Conservation (phyloP, 306 rosid species). For the Parietaria judaica region DNA sequence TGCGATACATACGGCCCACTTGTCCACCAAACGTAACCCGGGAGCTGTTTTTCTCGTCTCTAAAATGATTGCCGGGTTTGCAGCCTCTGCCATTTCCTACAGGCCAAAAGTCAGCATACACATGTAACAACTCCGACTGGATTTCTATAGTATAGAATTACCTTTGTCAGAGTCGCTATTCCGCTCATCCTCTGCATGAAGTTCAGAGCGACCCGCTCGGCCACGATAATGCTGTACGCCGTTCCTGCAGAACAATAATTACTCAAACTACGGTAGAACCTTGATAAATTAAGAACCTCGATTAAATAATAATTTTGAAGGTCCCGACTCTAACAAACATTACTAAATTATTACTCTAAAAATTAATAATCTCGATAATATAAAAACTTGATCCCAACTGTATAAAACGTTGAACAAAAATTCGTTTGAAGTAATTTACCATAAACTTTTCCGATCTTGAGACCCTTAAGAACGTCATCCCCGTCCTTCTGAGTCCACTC, state of each 20-base stretch:
- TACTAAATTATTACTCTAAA: too few relatives aligned
- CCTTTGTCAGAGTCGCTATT: constrained; percentile 89
- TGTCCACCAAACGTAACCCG: constrained; percentile 80
- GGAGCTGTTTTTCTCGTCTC: constrained; percentile 97
- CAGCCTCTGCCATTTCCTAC: constrained; percentile 86
- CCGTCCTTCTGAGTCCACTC: constrained; percentile 84
- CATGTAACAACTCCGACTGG: too few relatives aligned
- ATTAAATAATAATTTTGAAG: too few relatives aligned
- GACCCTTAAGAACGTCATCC: constrained; percentile 61
- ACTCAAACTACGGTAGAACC: neutral
- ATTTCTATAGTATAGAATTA: constrained; percentile 17
- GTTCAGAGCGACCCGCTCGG: constrained; percentile 83
- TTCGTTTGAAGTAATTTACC: constrained; percentile 37
- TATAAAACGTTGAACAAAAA: neutral
- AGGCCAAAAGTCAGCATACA: constrained; percentile 8
- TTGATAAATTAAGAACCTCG: too few relatives aligned
- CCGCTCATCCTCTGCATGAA: constrained; percentile 99
- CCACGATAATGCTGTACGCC: constrained; percentile 73
- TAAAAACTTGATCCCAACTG: constrained; percentile 17
- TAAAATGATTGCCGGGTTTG: constrained; percentile 62
- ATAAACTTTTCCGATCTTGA: constrained; percentile 74
- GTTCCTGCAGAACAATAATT: constrained; percentile 44
- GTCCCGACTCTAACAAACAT: neutral
- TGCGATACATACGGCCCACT: constrained; percentile 78
- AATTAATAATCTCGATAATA: too few relatives aligned